A percentile compares a stretch with the other conserved stretches of the same genome.
These are phyloP conservation scores for Elongisporangium anandrum DNA, from an alignment of 352 stramenopile species.

Conservation along the genomic window DNA sequence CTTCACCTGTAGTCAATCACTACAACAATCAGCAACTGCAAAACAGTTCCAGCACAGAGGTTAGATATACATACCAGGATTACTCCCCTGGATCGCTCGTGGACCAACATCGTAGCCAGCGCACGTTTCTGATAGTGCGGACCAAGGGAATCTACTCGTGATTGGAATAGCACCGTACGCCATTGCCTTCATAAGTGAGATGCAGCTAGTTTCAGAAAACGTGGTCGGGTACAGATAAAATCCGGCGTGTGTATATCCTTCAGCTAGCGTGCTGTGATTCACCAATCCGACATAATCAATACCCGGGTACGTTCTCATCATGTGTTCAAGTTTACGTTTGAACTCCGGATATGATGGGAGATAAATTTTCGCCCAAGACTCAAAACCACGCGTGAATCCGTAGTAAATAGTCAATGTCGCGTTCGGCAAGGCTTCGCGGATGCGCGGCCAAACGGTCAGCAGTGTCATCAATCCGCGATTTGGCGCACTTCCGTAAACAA, in stretches of 20 bases:
- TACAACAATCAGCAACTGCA: neutral
- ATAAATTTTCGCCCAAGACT: constrained; percentile 55
- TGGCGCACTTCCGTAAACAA: constrained; percentile 87
- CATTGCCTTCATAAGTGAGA: constrained; percentile 93
- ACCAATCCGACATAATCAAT: constrained; percentile 81
- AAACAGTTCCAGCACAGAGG: neutral
- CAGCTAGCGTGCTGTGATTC: constrained; percentile 61
- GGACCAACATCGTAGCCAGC: constrained; percentile 75
- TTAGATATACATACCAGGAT: constrained; percentile 11
- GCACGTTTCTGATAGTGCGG: constrained; percentile 63
- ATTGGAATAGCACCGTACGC: constrained; percentile 86
- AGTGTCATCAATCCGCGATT: constrained; percentile 71
- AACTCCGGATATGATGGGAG: neutral
- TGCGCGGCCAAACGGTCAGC: constrained; percentile 66
- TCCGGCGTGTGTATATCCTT: constrained; percentile 61
- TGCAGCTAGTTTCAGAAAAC: constrained; percentile 89
- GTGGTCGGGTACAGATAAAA: constrained; percentile 91
- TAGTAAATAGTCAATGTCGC: constrained; percentile 85
- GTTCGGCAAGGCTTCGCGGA: constrained; percentile 44
- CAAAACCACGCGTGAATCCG: constrained; percentile 79
- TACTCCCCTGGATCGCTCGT: constrained; percentile 10
- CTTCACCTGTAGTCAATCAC: constrained; percentile 8
- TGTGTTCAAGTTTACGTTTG: constrained; percentile 4
- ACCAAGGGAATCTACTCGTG: constrained; percentile 68
- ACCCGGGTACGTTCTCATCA: constrained; percentile 25